Base-by-base conservation (phyloP, 1,139 yeast species). In the Blastobotrys capitulatus region DNA sequence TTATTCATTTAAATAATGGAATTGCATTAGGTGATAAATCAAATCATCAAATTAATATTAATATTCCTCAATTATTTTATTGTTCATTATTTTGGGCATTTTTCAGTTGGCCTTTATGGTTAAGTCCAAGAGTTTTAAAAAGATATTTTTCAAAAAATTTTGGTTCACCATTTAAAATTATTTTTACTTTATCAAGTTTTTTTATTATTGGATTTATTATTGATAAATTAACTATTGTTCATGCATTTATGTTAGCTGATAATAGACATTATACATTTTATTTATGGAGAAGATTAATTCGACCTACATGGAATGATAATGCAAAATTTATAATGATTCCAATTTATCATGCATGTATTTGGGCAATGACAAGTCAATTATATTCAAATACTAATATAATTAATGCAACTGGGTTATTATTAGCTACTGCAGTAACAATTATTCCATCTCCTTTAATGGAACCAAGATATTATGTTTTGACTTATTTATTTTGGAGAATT, bases 181-280 rank as follows among this genome's bases (percentile, higher is more conserved):
- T 26, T 58, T 1, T 31, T 53, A 29, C 70, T 66, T 46, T 50
- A 48, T 1, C 37, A 47, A 22, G 56, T 58, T 15, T 64, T 59
- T 47, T 57, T 53, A n/a, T 67, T 0, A 79, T 88, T 31, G 73
- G 71, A 54, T 57, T 69, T 26, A 61, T 80, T 1, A 75, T 88
- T 34, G 73, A 79, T 38, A 72, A 74, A 48, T 83, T 77, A 62
- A 86, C 96, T 0, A 73, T 83, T 9, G 82, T 82, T 4, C 98
- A 94, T 63, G 97, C 97, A 10, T 94, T 90, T 66, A 67, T 92
- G 38, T 73, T 90, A 44, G 95, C 98, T 0, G 99, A 94, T 65
- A 94, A 94, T 68, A 79, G 98, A 55, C 98, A 92, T 64, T 88
- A 82, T 64, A 82, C 96, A 0, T 92, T 92, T 64, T 94, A 92